phyloP scores from a whole-genome alignment of 805 yeast genomes.

The Starmerella stigmatis region DNA sequence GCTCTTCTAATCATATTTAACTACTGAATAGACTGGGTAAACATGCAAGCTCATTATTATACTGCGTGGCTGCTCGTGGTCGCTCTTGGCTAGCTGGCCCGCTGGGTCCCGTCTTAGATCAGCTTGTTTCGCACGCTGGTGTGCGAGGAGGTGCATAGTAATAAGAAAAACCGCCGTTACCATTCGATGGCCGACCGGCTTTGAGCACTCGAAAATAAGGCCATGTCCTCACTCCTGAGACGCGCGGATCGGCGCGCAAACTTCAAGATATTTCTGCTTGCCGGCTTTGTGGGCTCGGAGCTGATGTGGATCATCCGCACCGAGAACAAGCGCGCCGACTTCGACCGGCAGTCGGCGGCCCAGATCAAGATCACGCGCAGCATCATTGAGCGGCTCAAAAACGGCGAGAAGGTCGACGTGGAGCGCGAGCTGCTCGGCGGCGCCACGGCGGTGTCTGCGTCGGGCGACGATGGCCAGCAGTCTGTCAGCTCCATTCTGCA shows the following conservation, averaged over 20 bases:
- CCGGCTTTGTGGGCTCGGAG: constrained; percentile 40
- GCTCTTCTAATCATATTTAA: background rate
- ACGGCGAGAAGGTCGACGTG: constrained; percentile 37
- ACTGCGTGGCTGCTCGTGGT: no score
- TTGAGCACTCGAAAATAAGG: background rate
- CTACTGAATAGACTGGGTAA: background rate
- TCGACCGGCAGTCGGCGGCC: constrained; percentile 33
- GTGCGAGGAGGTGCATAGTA: no score
- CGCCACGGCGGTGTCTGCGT: constrained; percentile 14
- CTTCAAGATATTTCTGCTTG: constrained; percentile 26
- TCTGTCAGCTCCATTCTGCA: constrained; percentile 18
- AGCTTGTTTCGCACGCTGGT: background rate
- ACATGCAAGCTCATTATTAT: no score
- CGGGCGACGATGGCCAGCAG: constrained; percentile 20
- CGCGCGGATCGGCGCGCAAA: constrained; percentile 7
- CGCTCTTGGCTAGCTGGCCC: no score
- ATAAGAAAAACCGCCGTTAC: background rate
- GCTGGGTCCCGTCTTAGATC: background rate
- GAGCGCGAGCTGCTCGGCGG: constrained; percentile 33
- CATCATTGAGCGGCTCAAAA: constrained; percentile 33
- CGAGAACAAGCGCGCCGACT: constrained; percentile 34
- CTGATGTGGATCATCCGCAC: constrained; percentile 38
- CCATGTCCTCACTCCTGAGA: background rate
- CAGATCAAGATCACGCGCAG: constrained; percentile 34
- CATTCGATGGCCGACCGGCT: background rate